Conservation (phyloP, 257 asterid species). For the Solanum okadae region DNA sequence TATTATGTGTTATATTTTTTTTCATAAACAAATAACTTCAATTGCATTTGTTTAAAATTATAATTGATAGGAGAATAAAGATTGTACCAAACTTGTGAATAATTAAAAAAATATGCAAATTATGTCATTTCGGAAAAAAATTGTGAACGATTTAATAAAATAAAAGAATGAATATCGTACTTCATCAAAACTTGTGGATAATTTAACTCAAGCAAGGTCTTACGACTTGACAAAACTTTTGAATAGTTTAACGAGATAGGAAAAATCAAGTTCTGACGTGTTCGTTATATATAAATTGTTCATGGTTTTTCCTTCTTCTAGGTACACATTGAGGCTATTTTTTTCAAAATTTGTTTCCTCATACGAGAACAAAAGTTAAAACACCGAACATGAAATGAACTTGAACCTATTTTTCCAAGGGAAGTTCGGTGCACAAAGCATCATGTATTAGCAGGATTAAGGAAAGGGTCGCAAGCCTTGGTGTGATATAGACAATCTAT, state of each 20-base stretch:
- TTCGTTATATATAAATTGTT: neutral
- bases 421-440: fast-evolving
- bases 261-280: neutral
- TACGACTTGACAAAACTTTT: neutral
- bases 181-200: neutral
- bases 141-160: neutral
- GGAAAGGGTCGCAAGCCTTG: neutral
- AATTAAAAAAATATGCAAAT: neutral
- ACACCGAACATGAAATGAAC: neutral
- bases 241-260: neutral
- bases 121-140: neutral
- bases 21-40: neutral
- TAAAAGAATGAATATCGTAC: neutral
- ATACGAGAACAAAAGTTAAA: neutral
- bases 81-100: neutral
- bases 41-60: too few species aligned
- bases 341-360: neutral
- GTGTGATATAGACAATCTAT: neutral
- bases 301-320: neutral
- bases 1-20: neutral
- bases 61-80: too few species aligned
- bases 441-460: neutral
- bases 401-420: neutral
- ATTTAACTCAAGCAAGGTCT: neutral
- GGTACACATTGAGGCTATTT: neutral